Conservation (phyloP, 768 basidiomycete genomes). For the Lanmaoa rubissima region DNA sequence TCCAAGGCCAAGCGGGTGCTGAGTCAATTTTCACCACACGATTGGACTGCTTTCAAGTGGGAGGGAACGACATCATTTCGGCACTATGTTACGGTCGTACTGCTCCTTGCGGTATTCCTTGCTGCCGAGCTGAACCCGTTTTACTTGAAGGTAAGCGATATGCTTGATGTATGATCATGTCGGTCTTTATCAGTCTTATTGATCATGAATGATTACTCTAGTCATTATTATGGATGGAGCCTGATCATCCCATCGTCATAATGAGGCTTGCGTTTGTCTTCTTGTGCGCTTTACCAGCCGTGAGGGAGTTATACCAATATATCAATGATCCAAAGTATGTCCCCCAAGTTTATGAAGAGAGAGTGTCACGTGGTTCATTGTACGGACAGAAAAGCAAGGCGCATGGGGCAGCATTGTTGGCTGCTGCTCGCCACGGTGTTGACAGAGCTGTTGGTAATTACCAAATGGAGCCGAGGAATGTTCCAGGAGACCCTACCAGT, state of each 20-base stretch:
- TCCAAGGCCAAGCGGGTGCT: constrained; percentile 78
- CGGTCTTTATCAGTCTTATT: constrained; percentile 23
- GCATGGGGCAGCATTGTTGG: constrained; percentile 92
- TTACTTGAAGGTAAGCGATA: constrained; percentile 68
- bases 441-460: constrained; percentile 77
- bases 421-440: constrained; percentile 80
- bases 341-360: not conserved
- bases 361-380: constrained; percentile 1
- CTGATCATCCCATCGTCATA: constrained; percentile 83
- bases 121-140: constrained; percentile 87
- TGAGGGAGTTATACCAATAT: constrained; percentile 81
- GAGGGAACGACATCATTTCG: constrained; percentile 73
- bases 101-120: constrained; percentile 74
- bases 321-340: constrained; percentile 76
- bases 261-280: constrained; percentile 71
- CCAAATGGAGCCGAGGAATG: constrained; percentile 78
- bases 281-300: constrained; percentile 83
- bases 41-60: constrained; percentile 89
- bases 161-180: constrained; percentile 1
- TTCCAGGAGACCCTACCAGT: constrained; percentile 63
- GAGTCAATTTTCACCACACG: constrained; percentile 83
- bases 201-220: constrained; percentile 36
- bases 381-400: constrained; percentile 63
- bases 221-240: constrained; percentile 80
- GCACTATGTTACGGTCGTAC: constrained; percentile 72